These are phyloP conservation scores for Lipomyces spencermartinsiae DNA, from an alignment of 805 yeast species.

Conservation along the genomic window DNA sequence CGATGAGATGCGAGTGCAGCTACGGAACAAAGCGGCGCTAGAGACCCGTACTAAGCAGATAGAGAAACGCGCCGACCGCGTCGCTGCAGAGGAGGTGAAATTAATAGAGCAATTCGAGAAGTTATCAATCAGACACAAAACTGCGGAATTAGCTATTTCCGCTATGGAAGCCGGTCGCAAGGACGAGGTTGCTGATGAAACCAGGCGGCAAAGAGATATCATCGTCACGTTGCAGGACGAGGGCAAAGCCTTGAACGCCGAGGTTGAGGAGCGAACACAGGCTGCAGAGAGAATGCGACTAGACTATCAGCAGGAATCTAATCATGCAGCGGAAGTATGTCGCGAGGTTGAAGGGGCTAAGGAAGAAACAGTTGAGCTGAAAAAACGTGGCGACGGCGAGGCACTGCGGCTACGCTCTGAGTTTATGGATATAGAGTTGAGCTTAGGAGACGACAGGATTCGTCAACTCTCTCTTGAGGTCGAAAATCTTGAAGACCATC, in stretches of 20 bases:
- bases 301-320: constrained; percentile 44
- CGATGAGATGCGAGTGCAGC: constrained; percentile 21
- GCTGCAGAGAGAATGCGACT: constrained; percentile 63
- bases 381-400: constrained; percentile 42
- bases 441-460: constrained; percentile 42
- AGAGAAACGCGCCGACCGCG: constrained; percentile 42
- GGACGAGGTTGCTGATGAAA: constrained; percentile 36
- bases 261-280: constrained; percentile 55
- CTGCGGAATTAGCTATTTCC: constrained; percentile 16
- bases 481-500: constrained; percentile 45
- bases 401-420: constrained; percentile 42
- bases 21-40: constrained; percentile 23
- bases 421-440: constrained; percentile 44
- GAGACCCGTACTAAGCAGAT: constrained; percentile 38
- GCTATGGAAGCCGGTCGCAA: constrained; percentile 9
- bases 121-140: constrained; percentile 30
- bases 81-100: constrained; percentile 37
- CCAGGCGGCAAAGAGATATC: constrained; percentile 50
- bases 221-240: constrained; percentile 55
- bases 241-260: constrained; percentile 52
- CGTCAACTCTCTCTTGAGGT: constrained; percentile 42
- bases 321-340: constrained; percentile 44
- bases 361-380: constrained; percentile 37
- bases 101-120: constrained; percentile 42
- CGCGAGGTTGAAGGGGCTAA: constrained; percentile 45